A percentile compares a stretch with the other conserved stretches of the same genome.
Conservation (phyloP, 768 basidiomycete genomes). For the Rhodosporidiobolus odoratus region DNA sequence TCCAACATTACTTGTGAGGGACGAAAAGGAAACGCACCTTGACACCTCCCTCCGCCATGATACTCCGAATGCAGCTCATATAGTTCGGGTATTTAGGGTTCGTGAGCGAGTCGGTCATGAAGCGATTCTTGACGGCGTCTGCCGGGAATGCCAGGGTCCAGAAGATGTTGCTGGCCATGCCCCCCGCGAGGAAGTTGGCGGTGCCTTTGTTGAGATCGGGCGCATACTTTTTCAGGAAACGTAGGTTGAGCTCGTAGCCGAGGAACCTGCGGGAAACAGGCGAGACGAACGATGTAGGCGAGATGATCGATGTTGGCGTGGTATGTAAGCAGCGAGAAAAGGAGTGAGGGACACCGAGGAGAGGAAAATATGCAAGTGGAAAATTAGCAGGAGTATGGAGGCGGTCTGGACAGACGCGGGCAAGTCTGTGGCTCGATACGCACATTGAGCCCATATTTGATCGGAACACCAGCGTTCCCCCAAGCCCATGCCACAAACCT, state of each 20-base stretch:
- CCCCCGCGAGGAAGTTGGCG: conserved; percentile 35
- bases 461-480: conserved; percentile 65
- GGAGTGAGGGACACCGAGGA: neutral
- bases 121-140: conserved; percentile 70
- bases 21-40: conserved; percentile 5
- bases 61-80: conserved; percentile 12
- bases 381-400: no score
- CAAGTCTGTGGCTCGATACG: no score
- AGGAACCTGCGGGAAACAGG: conserved; percentile 2
- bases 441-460: conserved; percentile 55
- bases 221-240: neutral
- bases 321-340: conserved; percentile 49
- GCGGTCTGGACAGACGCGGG: no score
- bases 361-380: conserved; percentile 42
- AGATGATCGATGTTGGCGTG: no score
- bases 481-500: conserved; percentile 72
- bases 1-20: no score
- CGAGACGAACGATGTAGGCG: no score
- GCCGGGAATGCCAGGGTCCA: conserved; percentile 67
- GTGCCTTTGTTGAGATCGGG: conserved; percentile 42
- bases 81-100: conserved; percentile 37
- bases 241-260: conserved; percentile 21
- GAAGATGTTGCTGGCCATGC: conserved; percentile 56
- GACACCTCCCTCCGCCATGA: conserved; percentile 36
- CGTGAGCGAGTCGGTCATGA: conserved; percentile 39